Percentiles rank a stretch among this genome's conserved stretches.
These are phyloP conservation scores for Erythrophleum ivorense DNA, from an alignment of 331 rosid genomes.

Conservation along the genomic window DNA sequence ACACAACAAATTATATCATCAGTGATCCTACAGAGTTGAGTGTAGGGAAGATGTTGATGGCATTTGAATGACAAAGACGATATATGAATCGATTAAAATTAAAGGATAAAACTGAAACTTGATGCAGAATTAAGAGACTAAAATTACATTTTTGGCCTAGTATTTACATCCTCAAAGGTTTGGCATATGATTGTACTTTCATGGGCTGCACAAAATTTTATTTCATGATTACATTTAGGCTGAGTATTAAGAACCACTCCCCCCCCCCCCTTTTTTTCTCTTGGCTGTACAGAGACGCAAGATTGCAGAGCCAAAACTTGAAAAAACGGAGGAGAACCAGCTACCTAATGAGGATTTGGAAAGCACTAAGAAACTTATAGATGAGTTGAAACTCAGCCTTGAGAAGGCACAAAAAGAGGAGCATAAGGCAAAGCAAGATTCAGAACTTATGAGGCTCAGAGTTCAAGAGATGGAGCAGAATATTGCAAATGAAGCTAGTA, in stretches of 20 bases:
- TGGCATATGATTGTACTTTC: not conserved
- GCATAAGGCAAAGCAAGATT: constrained; percentile 66
- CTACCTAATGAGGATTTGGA: constrained; percentile 48
- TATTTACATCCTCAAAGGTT: not conserved
- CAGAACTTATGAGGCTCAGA: constrained; percentile 64
- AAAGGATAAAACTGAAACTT: not conserved
- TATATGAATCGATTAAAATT: not conserved
- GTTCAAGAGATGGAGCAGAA: constrained; percentile 71
- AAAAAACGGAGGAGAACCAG: not conserved
- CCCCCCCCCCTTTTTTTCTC: no score
- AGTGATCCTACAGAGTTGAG: no score
- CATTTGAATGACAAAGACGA: not conserved
- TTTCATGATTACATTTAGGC: not conserved
- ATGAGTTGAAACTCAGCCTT: constrained; percentile 34
- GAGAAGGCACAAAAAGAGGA: constrained; percentile 70
- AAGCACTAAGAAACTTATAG: constrained; percentile 52
- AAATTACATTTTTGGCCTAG: not conserved
- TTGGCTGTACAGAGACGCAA: constrained; percentile 1
- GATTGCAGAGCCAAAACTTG: not conserved
- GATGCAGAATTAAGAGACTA: not conserved
- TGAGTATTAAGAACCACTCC: not conserved
- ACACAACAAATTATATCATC: no score
- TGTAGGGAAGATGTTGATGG: not conserved
- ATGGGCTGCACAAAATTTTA: not conserved
- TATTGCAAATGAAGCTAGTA: constrained; percentile 59